phyloP scores from a whole-genome alignment of 331 rosid species.

The Rosa hybrid region DNA sequence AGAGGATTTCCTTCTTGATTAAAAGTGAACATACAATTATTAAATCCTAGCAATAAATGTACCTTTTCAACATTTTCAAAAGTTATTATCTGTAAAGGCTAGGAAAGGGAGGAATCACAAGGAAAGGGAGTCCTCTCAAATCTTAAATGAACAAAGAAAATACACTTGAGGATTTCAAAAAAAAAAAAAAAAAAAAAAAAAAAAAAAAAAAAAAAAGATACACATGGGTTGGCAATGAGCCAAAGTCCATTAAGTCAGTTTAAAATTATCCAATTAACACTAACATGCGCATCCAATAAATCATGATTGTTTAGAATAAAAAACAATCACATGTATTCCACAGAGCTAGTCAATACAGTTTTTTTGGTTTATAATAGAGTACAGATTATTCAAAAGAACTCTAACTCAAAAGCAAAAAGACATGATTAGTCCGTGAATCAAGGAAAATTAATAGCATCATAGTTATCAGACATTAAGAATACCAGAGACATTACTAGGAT shows the following conservation, averaged over 20 bases:
- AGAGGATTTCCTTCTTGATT: not conserved
- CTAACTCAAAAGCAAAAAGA: not conserved
- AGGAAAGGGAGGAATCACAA: not conserved
- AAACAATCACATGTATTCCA: not conserved
- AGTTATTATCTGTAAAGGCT: not conserved
- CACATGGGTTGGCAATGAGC: not conserved
- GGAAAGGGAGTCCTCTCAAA: not conserved
- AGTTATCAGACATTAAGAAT: not conserved
- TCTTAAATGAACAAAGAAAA: no score
- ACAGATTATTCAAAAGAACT: not conserved
- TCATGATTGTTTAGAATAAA: not conserved
- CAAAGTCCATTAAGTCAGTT: not conserved
- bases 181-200: not conserved
- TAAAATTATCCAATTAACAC: not conserved
- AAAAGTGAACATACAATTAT: not conserved
- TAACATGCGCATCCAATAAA: not conserved
- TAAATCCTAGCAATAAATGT: not conserved
- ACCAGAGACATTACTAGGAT: conserved; percentile 51
- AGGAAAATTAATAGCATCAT: not conserved
- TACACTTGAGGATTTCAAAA: no score
- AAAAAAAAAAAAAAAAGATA: not conserved
- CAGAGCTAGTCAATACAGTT: not conserved
- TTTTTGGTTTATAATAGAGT: not conserved
- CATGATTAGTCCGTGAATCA: not conserved
- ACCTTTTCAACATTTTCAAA: not conserved